Percentiles rank a stretch among this genome's conserved stretches.
Conservation (phyloP, 208 protist genomes). For the Angomonas ambiguus region DNA sequence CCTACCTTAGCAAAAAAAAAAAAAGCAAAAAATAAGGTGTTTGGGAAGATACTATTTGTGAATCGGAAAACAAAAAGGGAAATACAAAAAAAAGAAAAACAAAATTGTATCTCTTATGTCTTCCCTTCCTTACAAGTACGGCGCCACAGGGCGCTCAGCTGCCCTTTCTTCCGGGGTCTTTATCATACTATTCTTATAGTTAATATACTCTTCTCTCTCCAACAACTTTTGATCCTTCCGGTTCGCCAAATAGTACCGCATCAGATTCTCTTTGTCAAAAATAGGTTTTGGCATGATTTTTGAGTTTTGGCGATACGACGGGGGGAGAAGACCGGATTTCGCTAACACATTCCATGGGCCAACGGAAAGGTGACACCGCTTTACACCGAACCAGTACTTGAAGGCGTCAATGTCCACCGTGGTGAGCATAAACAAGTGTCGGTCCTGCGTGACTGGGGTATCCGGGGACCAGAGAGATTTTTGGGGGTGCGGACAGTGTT, state of each 20-base stretch:
- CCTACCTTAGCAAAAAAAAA: background rate
- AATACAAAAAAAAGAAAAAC: constrained; percentile 3
- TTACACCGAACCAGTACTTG: constrained; percentile 92
- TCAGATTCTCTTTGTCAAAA: constrained; percentile 89
- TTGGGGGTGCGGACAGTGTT: constrained; percentile 90
- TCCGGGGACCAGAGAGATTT: constrained; percentile 92
- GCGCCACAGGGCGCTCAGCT: constrained; percentile 69
- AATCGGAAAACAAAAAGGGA: background rate
- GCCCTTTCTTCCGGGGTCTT: constrained; percentile 72
- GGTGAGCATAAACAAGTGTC: constrained; percentile 89
- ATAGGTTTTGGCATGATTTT: constrained; percentile 88
- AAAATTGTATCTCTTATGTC: constrained; percentile 2
- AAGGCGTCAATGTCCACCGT: constrained; percentile 89
- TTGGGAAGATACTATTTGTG: background rate
- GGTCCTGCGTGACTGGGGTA: constrained; percentile 84
- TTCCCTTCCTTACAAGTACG: constrained; percentile 45
- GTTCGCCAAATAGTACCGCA: constrained; percentile 86
- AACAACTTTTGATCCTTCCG: constrained; percentile 58
- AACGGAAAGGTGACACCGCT: constrained; percentile 76
- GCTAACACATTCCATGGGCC: constrained; percentile 82
- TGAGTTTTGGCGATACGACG: constrained; percentile 78
- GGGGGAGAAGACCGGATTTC: constrained; percentile 81
- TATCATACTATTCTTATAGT: constrained; percentile 85
- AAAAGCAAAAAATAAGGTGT: background rate
- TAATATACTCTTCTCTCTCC: constrained; percentile 72